Evolutionary conservation across 345 rosid genomes (phyloP).

Genomic region (Corchorus olitorius): DNA sequence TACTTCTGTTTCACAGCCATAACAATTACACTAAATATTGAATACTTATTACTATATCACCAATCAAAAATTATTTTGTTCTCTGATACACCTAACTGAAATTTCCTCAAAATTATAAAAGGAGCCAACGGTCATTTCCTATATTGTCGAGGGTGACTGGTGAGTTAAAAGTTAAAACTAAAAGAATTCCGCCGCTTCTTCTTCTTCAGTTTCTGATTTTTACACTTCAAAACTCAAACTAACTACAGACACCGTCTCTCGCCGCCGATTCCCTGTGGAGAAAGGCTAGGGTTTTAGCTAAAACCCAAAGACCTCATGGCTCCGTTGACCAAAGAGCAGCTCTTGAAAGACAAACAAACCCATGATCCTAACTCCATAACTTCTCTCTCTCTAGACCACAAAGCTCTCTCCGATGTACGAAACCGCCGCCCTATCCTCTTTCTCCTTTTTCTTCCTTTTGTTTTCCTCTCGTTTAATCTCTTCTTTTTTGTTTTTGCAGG

Average conservation of each 20-base stretch:
- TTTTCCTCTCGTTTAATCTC: neutral
- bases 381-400: slow-evolving; percentile 62
- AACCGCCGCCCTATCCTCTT: neutral
- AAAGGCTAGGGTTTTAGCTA: slow-evolving; percentile 29
- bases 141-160: too few species aligned
- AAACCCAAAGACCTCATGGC: slow-evolving; percentile 30
- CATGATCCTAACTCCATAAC: slow-evolving; percentile 52
- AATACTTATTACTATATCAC: too few species aligned
- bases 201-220: too few species aligned
- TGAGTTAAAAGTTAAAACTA: too few species aligned
- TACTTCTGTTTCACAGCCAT: too few species aligned
- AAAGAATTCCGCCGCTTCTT: too few species aligned
- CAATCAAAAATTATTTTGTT: too few species aligned
- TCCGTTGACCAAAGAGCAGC: slow-evolving; percentile 54
- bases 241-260: slow-evolving; percentile 31
- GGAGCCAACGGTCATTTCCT: too few species aligned
- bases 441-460: neutral
- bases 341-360: slow-evolving; percentile 59
- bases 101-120: too few species aligned
- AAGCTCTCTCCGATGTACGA: slow-evolving; percentile 73
- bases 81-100: too few species aligned
- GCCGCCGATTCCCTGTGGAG: slow-evolving; percentile 28
- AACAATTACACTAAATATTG: too few species aligned
- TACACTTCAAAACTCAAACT: too few species aligned
- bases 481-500: slow-evolving; percentile 39